phyloP scores from a whole-genome alignment of 2,329 filamentous ascomycete species.

The Botrytis deweyae region DNA sequence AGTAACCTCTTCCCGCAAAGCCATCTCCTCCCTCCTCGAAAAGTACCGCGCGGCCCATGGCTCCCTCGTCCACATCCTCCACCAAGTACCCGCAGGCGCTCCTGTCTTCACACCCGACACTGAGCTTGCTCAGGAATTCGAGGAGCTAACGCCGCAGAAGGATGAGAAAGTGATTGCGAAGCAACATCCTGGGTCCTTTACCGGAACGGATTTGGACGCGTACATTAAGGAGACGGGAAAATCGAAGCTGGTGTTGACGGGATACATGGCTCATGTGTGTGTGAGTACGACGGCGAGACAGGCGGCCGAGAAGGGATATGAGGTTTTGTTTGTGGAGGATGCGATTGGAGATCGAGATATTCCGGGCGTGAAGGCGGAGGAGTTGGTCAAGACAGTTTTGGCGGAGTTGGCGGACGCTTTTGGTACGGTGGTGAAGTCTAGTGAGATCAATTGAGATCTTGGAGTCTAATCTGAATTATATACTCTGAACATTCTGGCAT shows the following conservation, averaged over 20 bases:
- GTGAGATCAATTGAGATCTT: constrained; percentile 35
- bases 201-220: constrained; percentile 57
- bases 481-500: background rate
- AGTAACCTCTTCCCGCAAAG: constrained; percentile 52
- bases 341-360: constrained; percentile 64
- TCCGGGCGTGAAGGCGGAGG: constrained; percentile 56
- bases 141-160: constrained; percentile 52
- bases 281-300: constrained; percentile 63
- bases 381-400: constrained; percentile 52
- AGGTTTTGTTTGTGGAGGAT: constrained; percentile 61
- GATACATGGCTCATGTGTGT: constrained; percentile 67
- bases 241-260: constrained; percentile 60
- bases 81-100: constrained; percentile 59
- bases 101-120: constrained; percentile 66
- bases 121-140: constrained; percentile 58
- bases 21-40: constrained; percentile 55
- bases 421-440: constrained; percentile 52
- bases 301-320: constrained; percentile 59
- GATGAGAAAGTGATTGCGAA: constrained; percentile 60
- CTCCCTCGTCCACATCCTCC: constrained; percentile 59
- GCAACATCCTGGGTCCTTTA: constrained; percentile 58
- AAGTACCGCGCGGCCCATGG: constrained; percentile 58
- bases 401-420: constrained; percentile 63
- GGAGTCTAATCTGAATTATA: background rate
- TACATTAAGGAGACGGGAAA: constrained; percentile 50